Base-by-base conservation (phyloP, 805 yeast genomes). In the Lipomyces chichibuensis region DNA sequence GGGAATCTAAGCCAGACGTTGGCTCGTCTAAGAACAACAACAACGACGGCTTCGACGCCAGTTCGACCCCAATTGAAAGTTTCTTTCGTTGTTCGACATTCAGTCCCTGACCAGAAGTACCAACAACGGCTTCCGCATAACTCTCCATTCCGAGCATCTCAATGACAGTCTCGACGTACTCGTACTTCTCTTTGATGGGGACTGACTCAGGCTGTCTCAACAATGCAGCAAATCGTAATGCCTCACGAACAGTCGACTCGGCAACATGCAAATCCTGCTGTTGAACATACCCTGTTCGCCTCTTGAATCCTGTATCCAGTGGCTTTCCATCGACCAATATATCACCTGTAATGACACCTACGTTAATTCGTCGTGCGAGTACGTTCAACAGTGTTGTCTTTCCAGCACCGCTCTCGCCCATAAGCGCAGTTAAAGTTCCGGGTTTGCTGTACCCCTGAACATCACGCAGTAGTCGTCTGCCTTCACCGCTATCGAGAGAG, bases 381-480 rank as follows among this genome's bases (percentile, higher is more conserved):
- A 88, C 87, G 77, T 89, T 89, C 73, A 90, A 81, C 65, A 89
- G 80, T 2, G 94, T 90, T 32, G 94, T 89, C 74, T 89, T 89
- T 80, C 94, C 94, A 59, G 94, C 94, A 80, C 94, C 94, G 39
- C 94, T 89, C 74, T 9, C 39, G 39, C 93, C 94, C 88, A 87
- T 86, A 62, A 87, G 77, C 3, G 94, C 95, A 62, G 93, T 89
- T 74, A 89, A 79, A 55, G 91, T 88, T 70, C 92, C 92, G 7
- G 93, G 92, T 73, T 88, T 87, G 53, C 88, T 92, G 90, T 90
- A 89, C 59, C 94, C 94, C 74, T 88, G 90, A 63, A 89, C 89
- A 69, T 85, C 83, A 68, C 82, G 81, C 75, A 89, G 78, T 66
- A 89, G 84, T 67, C 86, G 81, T 74, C 91, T 80, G 37, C 84